Evolutionary conservation across 140 eudicot species (phyloP), one percentile per base, ranked within the genome.

Genomic region (Anethum foeniculum): DNA sequence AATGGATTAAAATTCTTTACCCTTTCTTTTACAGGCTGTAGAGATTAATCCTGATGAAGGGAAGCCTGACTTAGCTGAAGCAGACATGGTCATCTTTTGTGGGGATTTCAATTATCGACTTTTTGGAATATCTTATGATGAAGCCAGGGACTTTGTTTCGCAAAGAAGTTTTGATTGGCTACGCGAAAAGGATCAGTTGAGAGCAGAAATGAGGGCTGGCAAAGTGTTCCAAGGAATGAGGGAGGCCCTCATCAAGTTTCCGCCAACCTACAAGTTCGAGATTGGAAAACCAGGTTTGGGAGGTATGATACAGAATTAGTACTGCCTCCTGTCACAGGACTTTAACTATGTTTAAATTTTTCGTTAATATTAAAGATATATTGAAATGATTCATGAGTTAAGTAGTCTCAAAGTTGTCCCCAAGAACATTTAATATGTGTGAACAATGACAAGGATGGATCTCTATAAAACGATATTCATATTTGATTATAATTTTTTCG

Each of bases 131-230:
- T 86, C 99, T 6, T 94, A 94, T 43, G 99, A 94, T 68, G 99
- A 94, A 85, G 99, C 99, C 68, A 92, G 99, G 68, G 99, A 94
- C 81, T 88, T 94, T 81, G 99, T 94, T 81, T 94, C 99, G 32
- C 99, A 94, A 85, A 90, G 99, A 90, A 88, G 95, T 84, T 94
- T 94, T 38, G 99, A 94, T 64, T 94, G 99, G 99, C 92, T 94
- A 44, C 88, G 99, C 56, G 97, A 94, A 84, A 94, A 82, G 84
- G 99, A 94, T 82, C 99, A 94, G 83, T 84, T 94, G 38, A 86
- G 97, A 80, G 97, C 93, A 15, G 99, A 94, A 84, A 94, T 94
- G 99, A 92, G 89, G 86, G 97, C 99, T 34, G 99, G 97, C 43
- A 92, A 86, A 87, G 99, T 94, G 49, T 94, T 94, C 86, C 99